A percentile compares a stretch with the other conserved stretches of the same genome.
phyloP scores from a whole-genome alignment of 2,329 filamentous ascomycete genomes.

The Tricladium varicosporioides region DNA sequence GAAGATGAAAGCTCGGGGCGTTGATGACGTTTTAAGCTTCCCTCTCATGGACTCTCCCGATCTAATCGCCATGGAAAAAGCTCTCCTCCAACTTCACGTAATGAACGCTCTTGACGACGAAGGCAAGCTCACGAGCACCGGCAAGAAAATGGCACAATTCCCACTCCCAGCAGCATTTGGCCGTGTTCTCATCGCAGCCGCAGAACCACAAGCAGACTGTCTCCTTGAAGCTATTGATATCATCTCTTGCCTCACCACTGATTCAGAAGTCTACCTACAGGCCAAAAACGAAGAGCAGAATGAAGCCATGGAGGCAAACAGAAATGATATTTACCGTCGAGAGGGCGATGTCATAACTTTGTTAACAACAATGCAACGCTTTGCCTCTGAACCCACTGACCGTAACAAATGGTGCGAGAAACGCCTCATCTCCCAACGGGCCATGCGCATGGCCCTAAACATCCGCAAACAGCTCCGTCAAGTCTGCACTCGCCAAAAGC shows the following conservation, averaged over 20 bases:
- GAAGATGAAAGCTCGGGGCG: conserved; percentile 89
- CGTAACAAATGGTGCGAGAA: conserved; percentile 57
- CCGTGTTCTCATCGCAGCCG: conserved; percentile 78
- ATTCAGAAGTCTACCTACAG: conserved; percentile 62
- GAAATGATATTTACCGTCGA: conserved; percentile 57
- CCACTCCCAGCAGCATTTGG: conserved; percentile 80
- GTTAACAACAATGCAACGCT: conserved; percentile 61
- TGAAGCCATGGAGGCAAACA: conserved; percentile 51
- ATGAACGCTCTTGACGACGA: conserved; percentile 72
- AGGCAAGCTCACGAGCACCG: conserved; percentile 71
- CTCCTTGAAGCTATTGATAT: conserved; percentile 84
- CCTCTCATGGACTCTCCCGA: conserved; percentile 83
- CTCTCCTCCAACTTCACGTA: conserved; percentile 74
- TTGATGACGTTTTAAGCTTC: conserved; percentile 78
- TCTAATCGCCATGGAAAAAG: conserved; percentile 74
- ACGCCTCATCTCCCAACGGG: conserved; percentile 55
- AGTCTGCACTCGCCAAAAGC: conserved; percentile 51
- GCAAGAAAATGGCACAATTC: conserved; percentile 75
- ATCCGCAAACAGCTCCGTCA: conserved; percentile 60
- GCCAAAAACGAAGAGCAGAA: conserved; percentile 55
- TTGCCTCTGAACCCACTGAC: conserved; percentile 51
- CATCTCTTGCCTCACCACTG: conserved; percentile 61
- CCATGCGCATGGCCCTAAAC: conserved; percentile 61
- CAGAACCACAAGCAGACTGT: conserved; percentile 67
- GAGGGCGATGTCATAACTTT: conserved; percentile 66